Conservation (phyloP, 805 yeast genomes). For the Tetrapisispora arboricola region DNA sequence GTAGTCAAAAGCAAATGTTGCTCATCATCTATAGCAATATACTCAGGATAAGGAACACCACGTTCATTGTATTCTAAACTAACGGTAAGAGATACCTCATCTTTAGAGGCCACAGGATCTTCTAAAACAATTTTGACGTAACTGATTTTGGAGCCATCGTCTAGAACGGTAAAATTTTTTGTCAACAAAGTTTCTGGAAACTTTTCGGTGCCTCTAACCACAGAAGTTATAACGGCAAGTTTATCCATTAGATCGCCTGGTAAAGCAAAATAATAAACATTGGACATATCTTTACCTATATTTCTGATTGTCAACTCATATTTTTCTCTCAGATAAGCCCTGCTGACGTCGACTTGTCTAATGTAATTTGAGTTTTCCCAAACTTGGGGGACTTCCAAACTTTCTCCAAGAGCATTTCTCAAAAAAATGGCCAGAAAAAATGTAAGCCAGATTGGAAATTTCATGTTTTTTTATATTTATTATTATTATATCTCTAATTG, state of each 20-base stretch:
- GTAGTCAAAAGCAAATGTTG: constrained; percentile 52
- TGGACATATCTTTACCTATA: constrained; percentile 41
- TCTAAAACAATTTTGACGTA: constrained; percentile 47
- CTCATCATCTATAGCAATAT: constrained; percentile 44
- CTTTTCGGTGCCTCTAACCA: not conserved
- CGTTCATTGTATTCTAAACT: constrained; percentile 39
- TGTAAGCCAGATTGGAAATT: too few species aligned
- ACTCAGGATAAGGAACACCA: constrained; percentile 53
- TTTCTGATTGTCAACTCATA: constrained; percentile 49
- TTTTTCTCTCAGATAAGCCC: constrained; percentile 56
- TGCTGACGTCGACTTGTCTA: constrained; percentile 53
- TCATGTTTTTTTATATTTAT: too few species aligned
- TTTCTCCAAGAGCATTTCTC: not conserved
- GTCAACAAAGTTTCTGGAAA: constrained; percentile 1
- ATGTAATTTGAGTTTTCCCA: constrained; percentile 48
- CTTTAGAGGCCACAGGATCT: constrained; percentile 56
- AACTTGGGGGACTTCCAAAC: constrained; percentile 12
- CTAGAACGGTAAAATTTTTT: constrained; percentile 15
- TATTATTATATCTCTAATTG: too few species aligned
- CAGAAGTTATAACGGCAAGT: constrained; percentile 29
- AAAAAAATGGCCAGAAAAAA: not conserved
- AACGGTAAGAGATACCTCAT: constrained; percentile 38
- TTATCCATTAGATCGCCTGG: constrained; percentile 37
- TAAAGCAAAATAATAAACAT: constrained; percentile 48
- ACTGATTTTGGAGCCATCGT: constrained; percentile 22